Base-by-base conservation (phyloP, 768 basidiomycete genomes). In the Hygrocybe coccinea region DNA sequence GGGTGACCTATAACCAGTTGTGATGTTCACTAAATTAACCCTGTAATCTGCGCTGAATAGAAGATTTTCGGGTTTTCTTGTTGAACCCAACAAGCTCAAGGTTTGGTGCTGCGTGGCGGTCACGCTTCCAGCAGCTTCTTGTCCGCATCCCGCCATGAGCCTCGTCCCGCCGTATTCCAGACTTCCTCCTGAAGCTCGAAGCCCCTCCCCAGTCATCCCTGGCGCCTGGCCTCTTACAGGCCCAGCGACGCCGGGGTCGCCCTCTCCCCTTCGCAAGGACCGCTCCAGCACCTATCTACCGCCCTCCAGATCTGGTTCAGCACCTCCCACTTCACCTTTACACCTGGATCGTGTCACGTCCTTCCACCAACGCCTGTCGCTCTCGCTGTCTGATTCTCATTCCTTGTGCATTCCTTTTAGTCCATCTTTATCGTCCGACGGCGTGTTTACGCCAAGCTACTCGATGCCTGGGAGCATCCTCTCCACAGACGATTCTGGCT, bases 1-100 rank as follows among this genome's bases (percentile, higher is more conserved):
- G 74, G 87, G 87, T 61, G 78, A 77, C 51, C 76, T 92, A 64
- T 92, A 81, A 75, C 22, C 44, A 57, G 6, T 14, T 45, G 63
- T 53, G 56, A 35, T 54, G 52, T 51, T 41, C 49, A 51, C 50
- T 60, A 56, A 25, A 41, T 50, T 51, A 58, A 41, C 56, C n/a
- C 56, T 51, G 17, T 24, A 11, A 37, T 25, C 50, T 38, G 17
- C 7, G 35, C 54, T 49, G 50, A 56, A 56, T 53, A 60, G 56
- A 59, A 41, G 12, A 36, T 49, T 54, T 51, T 34, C 54, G n/a
- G n/a, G n/a, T n/a, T n/a, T n/a, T n/a, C 33, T 33, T 36, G 34
- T 36, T 51, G 35, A 48, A 25, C 9, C 44, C 11, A 33, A 47
- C 36, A 37, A 38, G 35, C 50, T 51, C 50, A 36, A 36, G 14